Base-by-base conservation (phyloP, 352 stramenopile genomes). In the Pythium guiyangense region DNA sequence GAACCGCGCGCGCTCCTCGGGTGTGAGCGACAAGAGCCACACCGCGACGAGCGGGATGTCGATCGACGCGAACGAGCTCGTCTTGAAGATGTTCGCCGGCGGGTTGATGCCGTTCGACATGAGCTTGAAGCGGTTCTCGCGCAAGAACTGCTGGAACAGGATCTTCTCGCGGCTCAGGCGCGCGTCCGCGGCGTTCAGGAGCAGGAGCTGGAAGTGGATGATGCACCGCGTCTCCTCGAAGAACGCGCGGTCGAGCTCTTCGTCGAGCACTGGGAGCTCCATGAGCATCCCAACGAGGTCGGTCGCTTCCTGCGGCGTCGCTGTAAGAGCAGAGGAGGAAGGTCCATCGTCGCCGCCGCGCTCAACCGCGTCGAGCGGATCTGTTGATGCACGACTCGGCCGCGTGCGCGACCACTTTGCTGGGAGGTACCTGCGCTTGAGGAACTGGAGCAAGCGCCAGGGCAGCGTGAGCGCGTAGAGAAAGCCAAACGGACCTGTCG, bases 101-200 rank as follows among this genome's bases (percentile, higher is more conserved):
- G 89, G 89, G 44, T 93, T 90, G 49, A 97, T 96, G 3, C 88
- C 86, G 52, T 96, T 97, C 18, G 88, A 93, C 70, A 97, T 88
- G 65, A 97, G 83, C 66, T 97, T 96, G 73, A 97, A 97, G 50
- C 90, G 80, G 62, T 98, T 97, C 67, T 98, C 92, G 39, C 90
- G 79, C 37, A 98, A 59, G 52, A 98, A 98, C 57, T 97, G 94
- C 56, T 97, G 88, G 57, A 97, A 97, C 37, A 97, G 48, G 26
- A 97, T 93, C 57, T 94, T 93, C 54, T 97, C 86, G 40, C 89
- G 84, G 44, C 86, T 80, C 22, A 97, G 57, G 0, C 88, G 87
- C 2, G 86, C 88, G 53, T 98, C 88, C 0, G 89, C 88, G 2
- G 84, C 86, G 26, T 93, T 90, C 14, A 98, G 56, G 55, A 97